A percentile compares a stretch with the other conserved stretches of the same genome.
phyloP scores from a whole-genome alignment of 805 yeast genomes.

The Starmerella tilneyi region DNA sequence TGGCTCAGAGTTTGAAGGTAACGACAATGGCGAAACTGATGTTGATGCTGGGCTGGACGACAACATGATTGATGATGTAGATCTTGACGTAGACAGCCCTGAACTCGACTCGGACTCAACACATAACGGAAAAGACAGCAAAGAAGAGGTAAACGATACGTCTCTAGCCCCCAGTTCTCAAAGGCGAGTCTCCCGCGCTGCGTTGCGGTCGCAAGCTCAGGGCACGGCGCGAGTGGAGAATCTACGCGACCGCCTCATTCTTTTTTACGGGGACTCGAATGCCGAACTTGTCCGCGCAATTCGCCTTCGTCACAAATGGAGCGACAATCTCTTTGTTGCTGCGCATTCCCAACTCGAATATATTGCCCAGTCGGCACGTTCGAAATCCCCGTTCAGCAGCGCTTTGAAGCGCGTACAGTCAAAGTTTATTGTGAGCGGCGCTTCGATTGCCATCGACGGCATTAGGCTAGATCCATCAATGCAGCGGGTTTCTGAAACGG shows the following conservation, averaged over 20 bases:
- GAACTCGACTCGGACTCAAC: background rate
- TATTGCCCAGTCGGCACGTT: background rate
- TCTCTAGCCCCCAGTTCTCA: no score
- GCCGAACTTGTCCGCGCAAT: slow-evolving; percentile 36
- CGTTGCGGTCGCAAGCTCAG: no score
- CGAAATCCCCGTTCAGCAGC: background rate
- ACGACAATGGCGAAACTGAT: background rate
- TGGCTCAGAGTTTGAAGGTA: background rate
- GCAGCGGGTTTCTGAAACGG: slow-evolving; percentile 1
- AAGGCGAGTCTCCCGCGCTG: no score
- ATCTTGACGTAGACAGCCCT: background rate
- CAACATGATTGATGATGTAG: background rate
- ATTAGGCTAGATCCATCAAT: slow-evolving; percentile 10
- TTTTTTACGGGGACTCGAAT: slow-evolving; percentile 44
- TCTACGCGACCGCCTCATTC: slow-evolving; percentile 36
- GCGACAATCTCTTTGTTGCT: slow-evolving; percentile 38
- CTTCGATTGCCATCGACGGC: slow-evolving; percentile 10
- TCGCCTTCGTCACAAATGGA: slow-evolving; percentile 43
- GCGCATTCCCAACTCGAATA: slow-evolving; percentile 24
- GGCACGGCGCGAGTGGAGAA: slow-evolving; percentile 26
- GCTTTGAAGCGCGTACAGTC: no score
- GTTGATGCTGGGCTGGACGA: background rate
- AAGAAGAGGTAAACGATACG: background rate
- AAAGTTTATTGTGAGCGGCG: background rate
- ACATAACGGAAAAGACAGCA: background rate